These are phyloP conservation scores for Xylaria arbuscula DNA, from an alignment of 2,329 filamentous ascomycete species.

Conservation along the genomic window DNA sequence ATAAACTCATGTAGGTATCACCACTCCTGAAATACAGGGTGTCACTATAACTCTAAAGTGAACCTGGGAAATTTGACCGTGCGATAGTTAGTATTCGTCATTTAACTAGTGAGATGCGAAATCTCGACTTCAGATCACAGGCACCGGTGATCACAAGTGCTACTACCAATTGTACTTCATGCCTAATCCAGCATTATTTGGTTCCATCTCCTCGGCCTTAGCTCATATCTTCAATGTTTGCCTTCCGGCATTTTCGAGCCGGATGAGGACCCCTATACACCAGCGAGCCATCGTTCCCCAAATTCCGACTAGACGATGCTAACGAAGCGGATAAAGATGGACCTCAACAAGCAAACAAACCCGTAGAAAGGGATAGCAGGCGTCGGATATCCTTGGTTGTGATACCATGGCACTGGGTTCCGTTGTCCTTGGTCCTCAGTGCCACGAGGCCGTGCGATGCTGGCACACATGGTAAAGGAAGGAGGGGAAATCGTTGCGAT, in stretches of 20 bases:
- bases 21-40: too few relatives aligned
- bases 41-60: too few relatives aligned
- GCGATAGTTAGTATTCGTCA: too few relatives aligned
- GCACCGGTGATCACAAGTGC: neutral
- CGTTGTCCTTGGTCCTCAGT: neutral
- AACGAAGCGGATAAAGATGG: neutral
- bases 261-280: neutral
- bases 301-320: neutral
- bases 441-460: neutral
- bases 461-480: conserved; percentile 4
- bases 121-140: neutral
- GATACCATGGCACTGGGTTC: neutral
- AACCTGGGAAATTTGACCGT: too few relatives aligned
- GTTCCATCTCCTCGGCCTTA: conserved; percentile 1
- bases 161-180: neutral
- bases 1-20: neutral
- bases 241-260: neutral
- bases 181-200: neutral
- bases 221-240: neutral
- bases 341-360: neutral
- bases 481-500: neutral
- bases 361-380: neutral
- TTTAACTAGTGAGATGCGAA: neutral
- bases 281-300: neutral
- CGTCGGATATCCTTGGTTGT: neutral